Conservation (phyloP, 2,329 filamentous ascomycete species). For the Hirsutella rhossiliensis region DNA sequence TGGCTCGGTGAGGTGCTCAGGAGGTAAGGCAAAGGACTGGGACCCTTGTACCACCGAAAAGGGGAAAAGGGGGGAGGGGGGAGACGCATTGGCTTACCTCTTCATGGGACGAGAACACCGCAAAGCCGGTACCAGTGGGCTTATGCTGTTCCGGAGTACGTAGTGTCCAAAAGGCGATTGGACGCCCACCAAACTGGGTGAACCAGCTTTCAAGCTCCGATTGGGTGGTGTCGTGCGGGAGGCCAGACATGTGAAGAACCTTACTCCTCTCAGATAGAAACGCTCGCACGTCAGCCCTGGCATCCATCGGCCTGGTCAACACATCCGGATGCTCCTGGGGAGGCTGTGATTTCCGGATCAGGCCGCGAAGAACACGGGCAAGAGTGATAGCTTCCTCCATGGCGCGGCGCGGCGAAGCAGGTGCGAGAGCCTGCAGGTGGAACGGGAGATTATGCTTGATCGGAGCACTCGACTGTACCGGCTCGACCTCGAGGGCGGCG, state of each 20-base stretch:
- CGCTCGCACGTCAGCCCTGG: conserved; percentile 86
- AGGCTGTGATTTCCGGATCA: conserved; percentile 94
- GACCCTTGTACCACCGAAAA: too few species aligned
- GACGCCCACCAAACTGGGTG: conserved; percentile 92
- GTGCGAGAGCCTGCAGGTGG: conserved; percentile 89
- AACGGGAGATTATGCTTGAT: conserved; percentile 99
- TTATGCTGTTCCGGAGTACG: conserved; percentile 98
- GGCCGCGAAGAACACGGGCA: conserved; percentile 77
- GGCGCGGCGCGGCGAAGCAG: conserved; percentile 85
- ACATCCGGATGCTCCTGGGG: conserved; percentile 90
- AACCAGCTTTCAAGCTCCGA: conserved; percentile 99
- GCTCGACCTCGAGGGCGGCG: conserved; percentile 93
- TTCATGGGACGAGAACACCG: conserved; percentile 97
- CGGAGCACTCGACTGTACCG: conserved; percentile 90
- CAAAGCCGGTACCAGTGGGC: conserved; percentile 96
- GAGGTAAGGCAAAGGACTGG: too few species aligned
- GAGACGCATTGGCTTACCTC: conserved; percentile 56
- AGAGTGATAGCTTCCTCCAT: conserved; percentile 97
- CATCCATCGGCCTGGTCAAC: conserved; percentile 89
- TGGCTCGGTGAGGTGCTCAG: background rate
- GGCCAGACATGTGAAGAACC: conserved; percentile 92
- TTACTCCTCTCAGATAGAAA: conserved; percentile 96
- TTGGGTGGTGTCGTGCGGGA: conserved; percentile 96
- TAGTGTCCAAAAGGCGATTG: conserved; percentile 98
- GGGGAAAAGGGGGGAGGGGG: background rate